phyloP scores from a whole-genome alignment of 257 asterid genomes.

The Fraxinus pennsylvanica region DNA sequence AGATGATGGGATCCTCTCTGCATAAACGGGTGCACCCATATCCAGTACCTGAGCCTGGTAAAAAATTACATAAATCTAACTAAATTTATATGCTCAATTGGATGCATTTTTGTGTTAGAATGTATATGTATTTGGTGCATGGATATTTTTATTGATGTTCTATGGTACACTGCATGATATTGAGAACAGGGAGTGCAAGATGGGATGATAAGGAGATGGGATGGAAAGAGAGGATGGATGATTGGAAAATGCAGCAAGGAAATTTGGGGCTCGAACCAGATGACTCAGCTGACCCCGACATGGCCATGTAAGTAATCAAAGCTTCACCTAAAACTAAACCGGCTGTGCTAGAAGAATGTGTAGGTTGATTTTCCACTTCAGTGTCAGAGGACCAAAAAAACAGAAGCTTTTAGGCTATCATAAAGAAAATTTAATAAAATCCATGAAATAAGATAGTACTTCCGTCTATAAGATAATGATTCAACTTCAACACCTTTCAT shows the following conservation, averaged over 20 bases:
- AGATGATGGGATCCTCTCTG: conserved; percentile 57
- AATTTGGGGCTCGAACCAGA: conserved; percentile 64
- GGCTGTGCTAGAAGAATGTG: background rate
- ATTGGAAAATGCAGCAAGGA: conserved; percentile 93
- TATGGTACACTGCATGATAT: background rate
- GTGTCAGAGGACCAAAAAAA: background rate
- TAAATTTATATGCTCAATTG: background rate
- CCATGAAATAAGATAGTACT: background rate
- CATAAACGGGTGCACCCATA: conserved; percentile 90
- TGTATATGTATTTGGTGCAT: background rate
- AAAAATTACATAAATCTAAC: background rate
- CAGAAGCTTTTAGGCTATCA: background rate
- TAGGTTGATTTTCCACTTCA: background rate
- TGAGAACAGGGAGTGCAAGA: conserved; percentile 62
- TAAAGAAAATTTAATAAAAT: background rate
- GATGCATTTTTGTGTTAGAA: background rate
- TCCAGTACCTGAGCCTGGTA: conserved; percentile 68
- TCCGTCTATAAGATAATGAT: background rate
- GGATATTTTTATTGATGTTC: conserved; percentile 2
- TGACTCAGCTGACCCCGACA: conserved; percentile 70
- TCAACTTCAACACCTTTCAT: background rate
- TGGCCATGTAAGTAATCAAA: conserved; percentile 57
- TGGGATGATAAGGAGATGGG: conserved; percentile 88
- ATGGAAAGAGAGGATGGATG: conserved; percentile 96
- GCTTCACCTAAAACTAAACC: conserved; percentile 2